These are phyloP conservation scores for Gonium pectorale DNA, from an alignment of 139 green algal genomes.

Conservation along the genomic window DNA sequence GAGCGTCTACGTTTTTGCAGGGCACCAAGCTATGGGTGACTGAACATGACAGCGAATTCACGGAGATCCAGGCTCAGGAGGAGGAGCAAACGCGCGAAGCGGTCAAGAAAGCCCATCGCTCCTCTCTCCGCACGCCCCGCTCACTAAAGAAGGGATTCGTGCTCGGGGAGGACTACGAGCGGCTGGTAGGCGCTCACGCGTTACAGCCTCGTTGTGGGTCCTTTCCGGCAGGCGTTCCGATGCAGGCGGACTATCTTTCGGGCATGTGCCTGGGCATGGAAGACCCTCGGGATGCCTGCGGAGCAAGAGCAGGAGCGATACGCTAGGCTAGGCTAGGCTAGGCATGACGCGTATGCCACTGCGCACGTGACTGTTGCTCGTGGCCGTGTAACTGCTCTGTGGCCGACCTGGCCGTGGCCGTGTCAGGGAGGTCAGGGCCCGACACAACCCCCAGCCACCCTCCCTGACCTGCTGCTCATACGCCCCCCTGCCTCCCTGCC, in stretches of 20 bases:
- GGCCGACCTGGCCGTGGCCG: no score
- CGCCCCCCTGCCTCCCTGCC: background rate
- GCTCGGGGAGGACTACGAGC: conserved; percentile 26
- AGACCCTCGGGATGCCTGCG: no score
- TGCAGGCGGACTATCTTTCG: no score
- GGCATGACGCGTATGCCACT: no score
- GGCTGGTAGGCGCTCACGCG: conserved; percentile 8
- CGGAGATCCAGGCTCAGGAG: background rate
- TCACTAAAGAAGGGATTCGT: conserved; percentile 48
- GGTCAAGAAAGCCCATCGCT: background rate
- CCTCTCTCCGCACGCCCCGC: conserved; percentile 14
- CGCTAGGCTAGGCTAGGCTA: no score
- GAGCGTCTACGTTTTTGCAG: background rate
- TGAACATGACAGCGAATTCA: conserved; percentile 29
- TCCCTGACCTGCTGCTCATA: background rate
- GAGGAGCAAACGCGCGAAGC: background rate
- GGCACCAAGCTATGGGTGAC: conserved; percentile 26
- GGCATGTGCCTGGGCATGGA: no score
- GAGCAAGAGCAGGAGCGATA: no score
- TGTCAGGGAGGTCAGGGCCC: no score
- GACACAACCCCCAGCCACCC: background rate
- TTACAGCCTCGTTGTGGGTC: background rate
- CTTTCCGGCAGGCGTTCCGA: no score
- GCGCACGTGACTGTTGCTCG: no score
- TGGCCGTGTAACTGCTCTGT: no score